Evolutionary conservation across 2,329 filamentous ascomycete species (phyloP).

Genomic region (Monosporascus sp.): DNA sequence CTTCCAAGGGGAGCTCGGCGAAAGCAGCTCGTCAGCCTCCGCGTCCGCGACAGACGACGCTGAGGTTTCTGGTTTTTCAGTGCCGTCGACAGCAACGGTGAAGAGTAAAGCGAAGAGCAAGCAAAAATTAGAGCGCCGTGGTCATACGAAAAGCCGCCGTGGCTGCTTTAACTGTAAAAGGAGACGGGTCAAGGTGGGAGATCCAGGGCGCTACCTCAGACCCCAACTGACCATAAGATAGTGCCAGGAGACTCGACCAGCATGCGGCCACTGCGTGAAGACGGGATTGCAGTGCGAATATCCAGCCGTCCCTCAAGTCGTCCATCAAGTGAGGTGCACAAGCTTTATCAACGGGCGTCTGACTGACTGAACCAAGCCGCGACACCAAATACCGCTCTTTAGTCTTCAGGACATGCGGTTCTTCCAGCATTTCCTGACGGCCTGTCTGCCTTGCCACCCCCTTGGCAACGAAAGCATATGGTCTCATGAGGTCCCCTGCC

Average conservation of each 20-base stretch:
- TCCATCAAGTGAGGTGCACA: constrained; percentile 38
- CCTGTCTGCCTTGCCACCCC: constrained; percentile 59
- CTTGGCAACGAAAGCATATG: constrained; percentile 61
- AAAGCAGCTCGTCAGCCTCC: constrained; percentile 12
- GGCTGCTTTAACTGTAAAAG: constrained; percentile 66
- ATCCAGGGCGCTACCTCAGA: too few species aligned
- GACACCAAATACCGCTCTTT: constrained; percentile 53
- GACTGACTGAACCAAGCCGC: constrained; percentile 34
- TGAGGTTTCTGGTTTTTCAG: constrained; percentile 2
- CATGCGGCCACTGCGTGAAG: constrained; percentile 59
- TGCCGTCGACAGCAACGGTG: constrained; percentile 7
- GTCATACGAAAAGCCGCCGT: constrained; percentile 60
- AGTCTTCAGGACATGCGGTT: constrained; percentile 61
- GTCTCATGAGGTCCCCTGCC: constrained; percentile 61
- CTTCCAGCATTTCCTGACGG: constrained; percentile 61
- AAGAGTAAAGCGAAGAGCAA: constrained; percentile 18
- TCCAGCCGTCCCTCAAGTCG: constrained; percentile 44
- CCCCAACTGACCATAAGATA: constrained; percentile 20
- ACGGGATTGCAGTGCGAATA: constrained; percentile 60
- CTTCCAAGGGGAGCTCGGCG: constrained; percentile 11
- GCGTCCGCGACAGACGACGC: constrained; percentile 9
- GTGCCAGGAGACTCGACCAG: constrained; percentile 61
- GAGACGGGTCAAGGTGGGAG: constrained; percentile 54
- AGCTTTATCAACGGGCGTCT: neutral
- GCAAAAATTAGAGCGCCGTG: constrained; percentile 48